Evolutionary conservation across 495 filamentous ascomycete species (phyloP).

Genomic region (Hypoxylon perforatum): DNA sequence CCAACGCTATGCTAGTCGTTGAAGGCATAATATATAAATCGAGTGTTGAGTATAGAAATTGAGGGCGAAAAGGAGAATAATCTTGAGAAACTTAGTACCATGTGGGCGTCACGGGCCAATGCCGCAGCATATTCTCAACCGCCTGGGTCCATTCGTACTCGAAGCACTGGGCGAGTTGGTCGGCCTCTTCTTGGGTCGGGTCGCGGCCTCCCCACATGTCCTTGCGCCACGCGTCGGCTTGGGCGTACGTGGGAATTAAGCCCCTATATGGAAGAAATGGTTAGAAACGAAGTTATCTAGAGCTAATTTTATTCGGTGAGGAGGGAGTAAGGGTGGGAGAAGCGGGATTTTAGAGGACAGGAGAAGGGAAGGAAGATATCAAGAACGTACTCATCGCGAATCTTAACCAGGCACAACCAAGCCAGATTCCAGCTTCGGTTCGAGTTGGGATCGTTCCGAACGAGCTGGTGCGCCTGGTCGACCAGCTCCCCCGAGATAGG

Average conservation of each 20-base stretch:
- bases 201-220: conserved; percentile 77
- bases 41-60: not conserved
- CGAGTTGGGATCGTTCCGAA: conserved; percentile 71
- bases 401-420: conserved; percentile 77
- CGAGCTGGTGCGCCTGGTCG: conserved; percentile 73
- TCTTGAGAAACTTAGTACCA: conserved; percentile 52
- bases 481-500: conserved; percentile 77
- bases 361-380: not conserved
- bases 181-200: conserved; percentile 64
- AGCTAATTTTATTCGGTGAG: conserved; percentile 8
- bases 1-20: conserved; percentile 8
- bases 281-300: conserved; percentile 15
- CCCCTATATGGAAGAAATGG: conserved; percentile 53
- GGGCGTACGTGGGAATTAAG: conserved; percentile 70
- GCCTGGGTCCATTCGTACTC: conserved; percentile 75
- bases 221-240: conserved; percentile 67
- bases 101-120: conserved; percentile 72
- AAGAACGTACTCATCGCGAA: conserved; percentile 70
- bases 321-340: too few relatives aligned
- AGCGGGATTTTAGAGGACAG: not conserved
- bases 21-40: not conserved
- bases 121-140: conserved; percentile 71
- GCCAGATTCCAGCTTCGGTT: conserved; percentile 81
- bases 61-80: conserved; percentile 7
- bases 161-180: conserved; percentile 71